Evolutionary conservation across 2,329 filamentous ascomycete genomes (phyloP), one percentile per base, ranked within the genome.

Genomic region (Colletotrichum sp.): DNA sequence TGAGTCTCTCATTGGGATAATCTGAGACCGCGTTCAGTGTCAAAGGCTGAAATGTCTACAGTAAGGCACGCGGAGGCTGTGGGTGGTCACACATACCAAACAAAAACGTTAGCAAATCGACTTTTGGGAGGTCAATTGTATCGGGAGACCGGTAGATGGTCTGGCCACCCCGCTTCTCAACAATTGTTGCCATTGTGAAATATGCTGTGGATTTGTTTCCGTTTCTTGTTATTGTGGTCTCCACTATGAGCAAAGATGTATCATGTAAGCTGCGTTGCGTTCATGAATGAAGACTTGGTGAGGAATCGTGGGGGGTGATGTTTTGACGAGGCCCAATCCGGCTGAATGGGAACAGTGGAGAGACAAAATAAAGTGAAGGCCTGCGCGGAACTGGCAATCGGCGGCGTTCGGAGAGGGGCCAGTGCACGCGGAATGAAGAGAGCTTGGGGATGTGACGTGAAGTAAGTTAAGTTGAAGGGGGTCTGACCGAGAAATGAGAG

Each of bases 31-130:
- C 24, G 26, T 24, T 64, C 30, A 65, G 44, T 15, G 15, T 22
- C 9, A 18, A 22, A 6, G 13, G n/a, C 28, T 22, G 9, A 26
- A n/a, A 22, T 15, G 8, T 15, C 16, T 28, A 24, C 9, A 34
- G 6, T 6, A 28, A 48, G 36, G 8, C 60, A 39, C 34, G n/a
- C 4, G 32, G 34, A 2, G 8, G 1, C 13, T 24, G n/a, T 36
- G 3, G 8, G 18, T 26, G 36, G 39, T 67, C 0, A 24, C 39
- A 67, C 79, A 72, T 79, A 88, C 87, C 87, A 39, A 89, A 87
- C 1, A 89, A 77, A 34, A 86, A 78, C 1, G 86, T 87, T 44
- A 89, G 80, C 8, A 88, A 68, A 75, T 89, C 87, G 22, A 88
- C 39, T 13, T 82, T 79, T 0, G 87, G 87, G 5, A 88, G 72